A percentile compares a stretch with the other conserved stretches of the same genome.
Evolutionary conservation across 2,329 filamentous ascomycete genomes (phyloP).

Genomic region (Penicillium thymicola): DNA sequence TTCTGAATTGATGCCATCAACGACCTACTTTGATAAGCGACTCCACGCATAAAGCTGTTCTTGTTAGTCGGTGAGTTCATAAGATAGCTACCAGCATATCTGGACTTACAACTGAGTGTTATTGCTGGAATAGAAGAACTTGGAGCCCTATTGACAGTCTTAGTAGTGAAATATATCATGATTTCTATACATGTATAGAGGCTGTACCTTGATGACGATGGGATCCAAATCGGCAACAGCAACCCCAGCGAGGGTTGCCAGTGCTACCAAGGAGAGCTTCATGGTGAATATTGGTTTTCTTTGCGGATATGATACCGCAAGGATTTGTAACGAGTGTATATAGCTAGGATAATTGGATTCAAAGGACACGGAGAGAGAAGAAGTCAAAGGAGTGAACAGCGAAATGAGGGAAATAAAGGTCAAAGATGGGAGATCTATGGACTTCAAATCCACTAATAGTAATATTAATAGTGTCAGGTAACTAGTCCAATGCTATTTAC

Average conservation of each 20-base stretch:
- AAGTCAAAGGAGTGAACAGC: constrained; percentile 13
- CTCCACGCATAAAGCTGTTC: constrained; percentile 73
- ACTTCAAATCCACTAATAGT: constrained; percentile 9
- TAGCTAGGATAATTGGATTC: background rate
- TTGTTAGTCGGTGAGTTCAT: constrained; percentile 30
- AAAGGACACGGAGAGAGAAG: background rate
- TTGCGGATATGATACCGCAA: background rate
- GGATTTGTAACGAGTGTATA: constrained; percentile 2
- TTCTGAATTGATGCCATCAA: constrained; percentile 5
- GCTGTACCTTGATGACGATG: constrained; percentile 60
- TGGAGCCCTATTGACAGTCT: constrained; percentile 56
- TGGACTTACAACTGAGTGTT: constrained; percentile 64
- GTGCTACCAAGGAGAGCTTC: constrained; percentile 50
- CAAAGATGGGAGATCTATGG: background rate
- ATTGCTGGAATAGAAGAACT: constrained; percentile 83
- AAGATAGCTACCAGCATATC: constrained; percentile 28
- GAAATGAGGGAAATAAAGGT: background rate
- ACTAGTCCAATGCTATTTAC: constrained; percentile 13
- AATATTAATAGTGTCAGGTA: constrained; percentile 13
- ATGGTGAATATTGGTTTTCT: constrained; percentile 33
- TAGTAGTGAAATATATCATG: background rate
- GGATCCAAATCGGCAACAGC: constrained; percentile 52
- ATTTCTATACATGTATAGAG: background rate
- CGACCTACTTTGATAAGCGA: constrained; percentile 75
- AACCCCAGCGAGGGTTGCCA: constrained; percentile 47